Base-by-base conservation (phyloP, 2,329 filamentous ascomycete genomes). In the Diaporthe australafricana region DNA sequence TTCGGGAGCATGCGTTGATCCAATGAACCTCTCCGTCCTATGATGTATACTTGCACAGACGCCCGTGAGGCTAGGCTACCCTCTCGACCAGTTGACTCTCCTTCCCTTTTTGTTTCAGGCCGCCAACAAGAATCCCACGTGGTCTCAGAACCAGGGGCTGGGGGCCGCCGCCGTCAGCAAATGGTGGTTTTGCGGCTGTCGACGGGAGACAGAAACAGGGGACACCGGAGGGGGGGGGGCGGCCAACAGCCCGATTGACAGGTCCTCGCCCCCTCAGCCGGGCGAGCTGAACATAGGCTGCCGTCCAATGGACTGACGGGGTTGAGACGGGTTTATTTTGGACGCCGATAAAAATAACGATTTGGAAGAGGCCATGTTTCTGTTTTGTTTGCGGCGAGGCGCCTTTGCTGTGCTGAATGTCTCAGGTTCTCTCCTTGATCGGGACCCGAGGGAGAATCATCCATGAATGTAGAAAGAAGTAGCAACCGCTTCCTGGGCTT, bases 371-470 rank as follows among this genome's bases (percentile, higher is more conserved):
- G 42, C 42, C 60, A 42, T 63, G 60, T 63, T 63, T 63, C 60
- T 48, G 60, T 63, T 63, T 30, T 63, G 60, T 63, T 48, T 63
- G 60, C 60, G 60, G 60, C 60, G 27, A 63, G 60, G 60, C 42
- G 60, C 45, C 60, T 63, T 25, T 48, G 60, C 60, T 63, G 60
- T 63, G 60, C 42, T 63, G 60, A 27, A 63, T 35, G 60, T 63
- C 60, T 63, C 60, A 63, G 60, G 42, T 63, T 63, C 60, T 63
- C 27, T 63, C 60, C 60, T 48, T 63, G 60, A 48, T 63, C 60
- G 42, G 60, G 60, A 63, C 27, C 60, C 60, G 60, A 63, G 60
- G 30, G 42, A 14, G 42, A 22, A 32, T 5, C 25, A 32, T 5
- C 52, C 30, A 56, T 35, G 57, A 22, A 45, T 8, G 57, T 17